Evolutionary conservation across 2,329 filamentous ascomycete genomes (phyloP).

Genomic region (Fusarium dlaminii): DNA sequence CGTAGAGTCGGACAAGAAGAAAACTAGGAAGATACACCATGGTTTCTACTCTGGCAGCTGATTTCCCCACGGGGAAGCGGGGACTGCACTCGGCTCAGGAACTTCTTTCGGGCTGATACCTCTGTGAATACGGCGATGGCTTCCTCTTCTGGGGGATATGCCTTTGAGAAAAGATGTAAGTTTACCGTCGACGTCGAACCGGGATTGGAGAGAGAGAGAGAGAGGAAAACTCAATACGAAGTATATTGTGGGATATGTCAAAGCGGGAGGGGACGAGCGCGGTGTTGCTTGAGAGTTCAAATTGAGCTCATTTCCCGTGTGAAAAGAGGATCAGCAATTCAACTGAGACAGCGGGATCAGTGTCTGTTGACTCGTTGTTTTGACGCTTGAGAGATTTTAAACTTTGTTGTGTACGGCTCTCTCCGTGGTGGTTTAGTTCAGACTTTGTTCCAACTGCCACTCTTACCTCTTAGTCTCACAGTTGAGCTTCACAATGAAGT

Average conservation of each 20-base stretch:
- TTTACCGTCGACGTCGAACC: constrained; percentile 16
- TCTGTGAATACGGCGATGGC: constrained; percentile 26
- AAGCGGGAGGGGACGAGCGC: background rate
- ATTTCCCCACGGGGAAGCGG: constrained; percentile 34
- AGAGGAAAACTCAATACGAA: background rate
- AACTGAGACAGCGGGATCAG: constrained; percentile 15
- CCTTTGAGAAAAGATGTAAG: background rate
- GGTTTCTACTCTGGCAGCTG: background rate
- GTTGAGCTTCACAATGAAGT: constrained; percentile 28
- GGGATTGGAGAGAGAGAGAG: background rate
- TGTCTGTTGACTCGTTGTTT: background rate
- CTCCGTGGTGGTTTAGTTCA: background rate
- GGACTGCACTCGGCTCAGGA: constrained; percentile 10
- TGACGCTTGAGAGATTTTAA: background rate
- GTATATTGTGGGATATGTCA: background rate
- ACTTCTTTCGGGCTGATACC: constrained; percentile 29
- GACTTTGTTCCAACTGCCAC: background rate
- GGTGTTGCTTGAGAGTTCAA: constrained; percentile 25
- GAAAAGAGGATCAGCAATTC: background rate
- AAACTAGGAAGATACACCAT: background rate
- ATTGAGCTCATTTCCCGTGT: constrained; percentile 29
- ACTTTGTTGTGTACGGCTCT: background rate
- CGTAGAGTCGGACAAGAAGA: background rate
- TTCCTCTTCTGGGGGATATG: constrained; percentile 35
- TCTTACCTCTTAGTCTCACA: background rate